phyloP scores from a whole-genome alignment of 1,284 basidiomycete species.

The Tetrapyrgos nigripes region DNA sequence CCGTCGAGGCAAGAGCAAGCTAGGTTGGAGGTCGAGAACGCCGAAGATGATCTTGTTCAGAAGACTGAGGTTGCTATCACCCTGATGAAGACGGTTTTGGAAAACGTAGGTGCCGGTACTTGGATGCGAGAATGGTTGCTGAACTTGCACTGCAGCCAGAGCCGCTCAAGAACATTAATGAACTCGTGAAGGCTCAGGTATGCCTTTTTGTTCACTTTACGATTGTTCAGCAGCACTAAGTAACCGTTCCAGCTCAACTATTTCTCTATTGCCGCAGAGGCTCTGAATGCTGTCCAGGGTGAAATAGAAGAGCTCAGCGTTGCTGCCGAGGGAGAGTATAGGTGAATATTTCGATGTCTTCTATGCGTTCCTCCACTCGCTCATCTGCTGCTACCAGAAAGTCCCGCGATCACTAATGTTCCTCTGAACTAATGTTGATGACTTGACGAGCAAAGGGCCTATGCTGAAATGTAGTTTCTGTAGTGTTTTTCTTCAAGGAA shows the following conservation, averaged over 20 bases:
- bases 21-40: constrained; percentile 90
- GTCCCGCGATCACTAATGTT: constrained; percentile 80
- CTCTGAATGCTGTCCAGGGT: constrained; percentile 81
- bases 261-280: constrained; percentile 86
- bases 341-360: constrained; percentile 49
- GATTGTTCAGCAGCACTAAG: background rate
- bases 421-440: constrained; percentile 26
- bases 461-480: background rate
- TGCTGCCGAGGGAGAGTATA: constrained; percentile 91
- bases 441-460: background rate
- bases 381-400: constrained; percentile 53
- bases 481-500: background rate
- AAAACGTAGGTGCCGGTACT: constrained; percentile 72
- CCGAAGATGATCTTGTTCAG: constrained; percentile 95
- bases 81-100: constrained; percentile 96
- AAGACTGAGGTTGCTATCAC: constrained; percentile 98
- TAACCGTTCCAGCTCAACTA: constrained; percentile 68
- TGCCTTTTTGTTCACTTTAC: background rate
- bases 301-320: constrained; percentile 92
- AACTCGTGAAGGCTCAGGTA: constrained; percentile 89
- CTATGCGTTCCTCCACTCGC: background rate
- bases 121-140: constrained; percentile 1
- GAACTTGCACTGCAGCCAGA: constrained; percentile 71
- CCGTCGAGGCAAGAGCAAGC: constrained; percentile 88
- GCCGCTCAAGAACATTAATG: constrained; percentile 92